A percentile compares a stretch with the other conserved stretches of the same genome.
These are phyloP conservation scores for Suillus plorans DNA, from an alignment of 768 basidiomycete species.

Conservation along the genomic window DNA sequence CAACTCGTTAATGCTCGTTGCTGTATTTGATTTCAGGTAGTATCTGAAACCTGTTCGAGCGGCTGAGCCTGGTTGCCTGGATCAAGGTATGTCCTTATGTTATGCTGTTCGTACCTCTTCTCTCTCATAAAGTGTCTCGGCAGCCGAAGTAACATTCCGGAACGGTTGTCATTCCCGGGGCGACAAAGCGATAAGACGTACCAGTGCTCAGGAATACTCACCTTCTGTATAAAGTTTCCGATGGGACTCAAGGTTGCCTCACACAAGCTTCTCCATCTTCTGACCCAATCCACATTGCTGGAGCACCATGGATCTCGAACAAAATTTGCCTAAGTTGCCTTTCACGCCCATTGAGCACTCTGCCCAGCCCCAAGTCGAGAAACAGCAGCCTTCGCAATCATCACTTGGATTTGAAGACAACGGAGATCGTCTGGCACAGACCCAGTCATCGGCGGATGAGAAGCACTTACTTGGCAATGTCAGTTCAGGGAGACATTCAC, in stretches of 20 bases:
- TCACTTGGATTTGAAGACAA: not conserved
- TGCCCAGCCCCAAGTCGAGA: not conserved
- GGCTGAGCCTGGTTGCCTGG: not conserved
- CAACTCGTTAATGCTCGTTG: not conserved
- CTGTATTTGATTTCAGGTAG: not conserved
- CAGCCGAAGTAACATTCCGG: not conserved
- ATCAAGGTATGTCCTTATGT: not conserved
- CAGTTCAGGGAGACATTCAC: constrained; percentile 7
- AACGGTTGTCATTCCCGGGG: not conserved
- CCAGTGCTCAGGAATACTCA: no score
- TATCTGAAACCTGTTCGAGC: not conserved
- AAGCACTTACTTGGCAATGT: constrained; percentile 9
- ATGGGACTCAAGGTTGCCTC: not conserved
- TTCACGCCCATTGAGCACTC: not conserved
- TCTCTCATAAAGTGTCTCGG: not conserved
- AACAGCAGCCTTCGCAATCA: not conserved
- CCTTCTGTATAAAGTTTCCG: not conserved
- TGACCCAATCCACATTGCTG: not conserved
- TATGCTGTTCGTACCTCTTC: not conserved
- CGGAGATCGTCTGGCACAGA: not conserved
- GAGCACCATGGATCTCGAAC: constrained; percentile 18
- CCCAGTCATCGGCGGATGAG: constrained; percentile 8
- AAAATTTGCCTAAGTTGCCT: not conserved
- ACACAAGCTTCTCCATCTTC: not conserved
- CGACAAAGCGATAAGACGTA: not conserved